Evolutionary conservation across 2,329 filamentous ascomycete species (phyloP).

Genomic region (Clonostachys rhizophaga): DNA sequence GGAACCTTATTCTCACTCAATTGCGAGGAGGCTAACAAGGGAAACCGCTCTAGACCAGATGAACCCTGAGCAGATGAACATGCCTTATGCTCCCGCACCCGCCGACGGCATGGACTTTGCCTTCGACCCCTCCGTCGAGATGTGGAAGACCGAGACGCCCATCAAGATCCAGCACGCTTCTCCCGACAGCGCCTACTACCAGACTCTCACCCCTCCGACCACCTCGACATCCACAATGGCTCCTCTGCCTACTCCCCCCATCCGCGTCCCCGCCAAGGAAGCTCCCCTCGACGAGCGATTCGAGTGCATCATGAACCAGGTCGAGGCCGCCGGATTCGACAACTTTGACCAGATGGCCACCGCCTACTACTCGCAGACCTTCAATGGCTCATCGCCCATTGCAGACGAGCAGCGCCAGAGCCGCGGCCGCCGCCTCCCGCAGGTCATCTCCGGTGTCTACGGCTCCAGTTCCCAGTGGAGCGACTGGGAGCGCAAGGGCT

Average conservation of each 20-base stretch:
- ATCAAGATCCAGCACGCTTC: slow-evolving; percentile 4
- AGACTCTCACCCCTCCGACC: not conserved
- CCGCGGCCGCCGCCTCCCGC: slow-evolving; percentile 14
- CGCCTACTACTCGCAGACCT: slow-evolving; percentile 14
- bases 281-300: slow-evolving; percentile 10
- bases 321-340: slow-evolving; percentile 13
- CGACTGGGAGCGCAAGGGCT: slow-evolving; percentile 7
- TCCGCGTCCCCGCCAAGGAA: not conserved
- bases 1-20: too few relatives aligned
- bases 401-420: slow-evolving; percentile 16
- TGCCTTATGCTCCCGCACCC: too few relatives aligned
- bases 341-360: slow-evolving; percentile 16
- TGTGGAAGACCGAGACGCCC: slow-evolving; percentile 9
- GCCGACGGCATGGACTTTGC: slow-evolving; percentile 10
- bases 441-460: slow-evolving; percentile 11
- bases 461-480: slow-evolving; percentile 2
- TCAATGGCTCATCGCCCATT: slow-evolving; percentile 9
- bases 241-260: not conserved
- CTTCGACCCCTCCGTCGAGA: slow-evolving; percentile 8
- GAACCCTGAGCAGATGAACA: too few relatives aligned
- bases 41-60: too few relatives aligned
- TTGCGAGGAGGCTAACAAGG: too few relatives aligned
- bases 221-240: not conserved
- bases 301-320: slow-evolving; percentile 11
- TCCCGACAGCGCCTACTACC: not conserved